These are phyloP conservation scores for Albifimbria verrucaria DNA, from an alignment of 2,329 filamentous ascomycete genomes.

Conservation along the genomic window DNA sequence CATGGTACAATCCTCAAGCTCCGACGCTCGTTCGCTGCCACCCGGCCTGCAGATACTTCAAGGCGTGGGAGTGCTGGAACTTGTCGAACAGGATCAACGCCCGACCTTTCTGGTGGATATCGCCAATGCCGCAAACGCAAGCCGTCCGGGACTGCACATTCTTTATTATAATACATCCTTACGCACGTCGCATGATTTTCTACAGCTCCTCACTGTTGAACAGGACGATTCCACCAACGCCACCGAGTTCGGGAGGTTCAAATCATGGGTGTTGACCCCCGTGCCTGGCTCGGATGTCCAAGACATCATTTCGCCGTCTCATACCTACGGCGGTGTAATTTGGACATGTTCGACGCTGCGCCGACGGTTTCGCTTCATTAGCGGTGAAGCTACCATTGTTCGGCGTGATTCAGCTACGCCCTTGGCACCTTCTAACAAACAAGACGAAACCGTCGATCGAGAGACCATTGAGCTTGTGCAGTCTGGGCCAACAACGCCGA, in stretches of 20 bases:
- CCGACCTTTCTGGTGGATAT: constrained; percentile 76
- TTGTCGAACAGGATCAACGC: constrained; percentile 72
- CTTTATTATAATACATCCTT: constrained; percentile 68
- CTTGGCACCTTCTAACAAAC: constrained; percentile 32
- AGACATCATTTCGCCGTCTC: constrained; percentile 51
- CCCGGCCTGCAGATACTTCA: constrained; percentile 56
- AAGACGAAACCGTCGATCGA: constrained; percentile 12
- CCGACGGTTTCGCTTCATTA: constrained; percentile 66
- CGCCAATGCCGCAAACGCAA: constrained; percentile 52
- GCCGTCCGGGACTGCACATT: constrained; percentile 53
- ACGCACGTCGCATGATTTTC: constrained; percentile 51
- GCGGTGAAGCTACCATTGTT: constrained; percentile 42
- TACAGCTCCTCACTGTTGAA: constrained; percentile 54
- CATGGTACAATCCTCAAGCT: constrained; percentile 47
- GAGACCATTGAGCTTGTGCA: constrained; percentile 30
- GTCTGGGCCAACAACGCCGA: constrained; percentile 30
- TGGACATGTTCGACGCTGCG: constrained; percentile 72
- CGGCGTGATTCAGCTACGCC: constrained; percentile 36
- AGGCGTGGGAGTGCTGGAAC: constrained; percentile 64
- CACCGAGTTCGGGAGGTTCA: constrained; percentile 60
- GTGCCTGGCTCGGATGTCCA: constrained; percentile 49
- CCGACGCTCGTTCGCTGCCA: constrained; percentile 45
- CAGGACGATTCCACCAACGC: constrained; percentile 38
- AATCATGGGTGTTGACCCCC: constrained; percentile 62
- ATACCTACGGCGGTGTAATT: constrained; percentile 59